These are phyloP conservation scores for Suillus decipiens DNA, from an alignment of 768 basidiomycete genomes.

Conservation along the genomic window DNA sequence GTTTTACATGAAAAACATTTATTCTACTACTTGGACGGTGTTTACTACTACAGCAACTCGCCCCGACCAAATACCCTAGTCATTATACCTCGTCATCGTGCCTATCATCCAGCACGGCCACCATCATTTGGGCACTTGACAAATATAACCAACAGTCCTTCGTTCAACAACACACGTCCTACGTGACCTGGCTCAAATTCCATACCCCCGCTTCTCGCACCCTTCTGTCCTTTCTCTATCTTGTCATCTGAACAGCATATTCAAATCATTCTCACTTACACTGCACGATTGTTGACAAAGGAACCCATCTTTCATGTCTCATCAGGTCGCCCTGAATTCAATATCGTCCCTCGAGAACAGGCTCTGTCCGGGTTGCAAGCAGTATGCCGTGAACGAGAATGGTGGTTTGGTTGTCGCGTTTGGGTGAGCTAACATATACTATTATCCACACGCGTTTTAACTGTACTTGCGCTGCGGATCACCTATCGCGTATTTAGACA, in stretches of 20 bases:
- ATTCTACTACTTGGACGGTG: slow-evolving; percentile 5
- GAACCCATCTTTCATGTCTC: slow-evolving; percentile 18
- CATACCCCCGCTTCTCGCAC: slow-evolving; percentile 11
- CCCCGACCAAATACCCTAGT: slow-evolving; percentile 6
- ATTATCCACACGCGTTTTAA: slow-evolving; percentile 9
- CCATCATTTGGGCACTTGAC: background rate
- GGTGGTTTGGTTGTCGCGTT: slow-evolving; percentile 94
- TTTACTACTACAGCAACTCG: background rate
- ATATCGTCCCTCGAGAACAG: slow-evolving; percentile 49
- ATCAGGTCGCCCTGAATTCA: slow-evolving; percentile 11
- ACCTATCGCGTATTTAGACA: slow-evolving; percentile 49
- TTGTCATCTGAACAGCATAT: background rate
- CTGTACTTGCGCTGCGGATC: slow-evolving; percentile 13
- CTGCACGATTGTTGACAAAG: slow-evolving; percentile 2
- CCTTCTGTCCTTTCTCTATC: slow-evolving; percentile 6
- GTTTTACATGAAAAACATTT: slow-evolving; percentile 10
- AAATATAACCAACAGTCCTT: background rate
- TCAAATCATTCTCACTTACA: background rate
- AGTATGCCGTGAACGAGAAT: slow-evolving; percentile 75
- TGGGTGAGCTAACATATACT: slow-evolving; percentile 59
- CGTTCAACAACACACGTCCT: slow-evolving; percentile 3
- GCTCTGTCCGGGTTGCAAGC: slow-evolving; percentile 80
- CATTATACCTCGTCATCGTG: background rate
- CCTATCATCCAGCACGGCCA: background rate
- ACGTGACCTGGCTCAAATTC: slow-evolving; percentile 10